phyloP scores from a whole-genome alignment of 148 eudicot genomes.

The Bassia scoparia region DNA sequence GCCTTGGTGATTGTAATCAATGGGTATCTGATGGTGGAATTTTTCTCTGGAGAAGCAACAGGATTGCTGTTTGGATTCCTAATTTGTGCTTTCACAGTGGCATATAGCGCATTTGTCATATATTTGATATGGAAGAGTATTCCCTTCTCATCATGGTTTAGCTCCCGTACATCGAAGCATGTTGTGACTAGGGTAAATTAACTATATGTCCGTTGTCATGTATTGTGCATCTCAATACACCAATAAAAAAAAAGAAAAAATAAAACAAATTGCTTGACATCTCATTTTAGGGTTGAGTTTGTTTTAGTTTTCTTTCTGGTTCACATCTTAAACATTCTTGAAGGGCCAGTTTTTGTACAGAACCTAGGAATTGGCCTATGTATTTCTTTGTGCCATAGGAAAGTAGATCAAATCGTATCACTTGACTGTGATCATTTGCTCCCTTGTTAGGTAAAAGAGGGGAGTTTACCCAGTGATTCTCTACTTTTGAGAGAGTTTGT shows the following conservation, averaged over 20 bases:
- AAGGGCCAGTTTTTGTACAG: conserved; percentile 26
- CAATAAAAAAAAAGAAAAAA: too few relatives aligned
- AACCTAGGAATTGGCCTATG: conserved; percentile 5
- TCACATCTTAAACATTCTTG: not conserved
- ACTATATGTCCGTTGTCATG: not conserved
- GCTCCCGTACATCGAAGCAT: conserved; percentile 18
- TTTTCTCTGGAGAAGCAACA: conserved; percentile 38
- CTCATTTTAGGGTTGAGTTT: not conserved
- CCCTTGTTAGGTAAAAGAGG: conserved; percentile 1
- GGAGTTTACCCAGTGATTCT: conserved; percentile 5
- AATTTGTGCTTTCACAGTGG: conserved; percentile 25
- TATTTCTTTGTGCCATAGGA: conserved; percentile 21
- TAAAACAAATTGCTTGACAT: not conserved
- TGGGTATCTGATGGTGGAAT: conserved; percentile 41
- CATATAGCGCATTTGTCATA: conserved; percentile 34
- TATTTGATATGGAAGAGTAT: conserved; percentile 43
- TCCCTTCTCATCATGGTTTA: conserved; percentile 31
- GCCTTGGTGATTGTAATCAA: conserved; percentile 44
- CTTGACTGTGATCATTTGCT: conserved; percentile 6
- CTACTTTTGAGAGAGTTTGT: not conserved
- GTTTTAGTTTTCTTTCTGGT: not conserved
- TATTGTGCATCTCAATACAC: not conserved
- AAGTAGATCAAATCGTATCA: conserved; percentile 16
- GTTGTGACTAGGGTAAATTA: conserved; percentile 20
- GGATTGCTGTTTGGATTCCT: conserved; percentile 36